Base-by-base conservation (phyloP, 2,329 filamentous ascomycete species). In the Venturia asperata region DNA sequence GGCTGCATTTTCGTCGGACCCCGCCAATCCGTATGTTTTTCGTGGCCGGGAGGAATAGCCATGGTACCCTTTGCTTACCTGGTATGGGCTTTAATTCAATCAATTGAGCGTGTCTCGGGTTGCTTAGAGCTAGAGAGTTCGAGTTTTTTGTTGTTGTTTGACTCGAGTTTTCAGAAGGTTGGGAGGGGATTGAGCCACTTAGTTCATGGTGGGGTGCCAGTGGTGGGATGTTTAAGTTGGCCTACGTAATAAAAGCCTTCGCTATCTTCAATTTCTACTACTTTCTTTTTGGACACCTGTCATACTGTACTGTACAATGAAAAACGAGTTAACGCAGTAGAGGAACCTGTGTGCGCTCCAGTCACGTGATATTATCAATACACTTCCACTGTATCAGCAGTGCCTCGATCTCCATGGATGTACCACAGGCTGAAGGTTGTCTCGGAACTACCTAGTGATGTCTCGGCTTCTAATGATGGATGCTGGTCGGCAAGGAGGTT, bases 51-150 rank as follows among this genome's bases (percentile, higher is more conserved):
- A 64, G n/a, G 30, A 13, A 45, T 2, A 13, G 37, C 15, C 27
- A 42, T 6, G 6, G 43, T 4, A 27, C 30, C 39, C 27, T 27
- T 34, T 39, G 37, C 63, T 64, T 64, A 52, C 63, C 52, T 64
- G 27, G 6, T 58, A 34, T 30, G 42, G 30, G 34, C 34, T 39
- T 64, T 30, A 41, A 15, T 43, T 27, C 24, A 27, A 52, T 15
- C 47, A 52, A 52, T 52, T 52, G 47, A 52, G 11, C 2, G 2
- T 27, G 47, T 52, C 47, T 52, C 24, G 47, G 24, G 24, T 27
- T 52, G 47, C 10, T 13, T 15, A 13, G 47, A 52, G 21, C 13
- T 15, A 13, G 47, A 52, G 24, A 52, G 21, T 15, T 41, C 37
- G 15, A 41, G 13, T 27, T 47, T 24, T 7, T 52, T 52, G 47